Evolutionary conservation across 352 stramenopile genomes (phyloP).

Genomic region (Pythium phragmitis): DNA sequence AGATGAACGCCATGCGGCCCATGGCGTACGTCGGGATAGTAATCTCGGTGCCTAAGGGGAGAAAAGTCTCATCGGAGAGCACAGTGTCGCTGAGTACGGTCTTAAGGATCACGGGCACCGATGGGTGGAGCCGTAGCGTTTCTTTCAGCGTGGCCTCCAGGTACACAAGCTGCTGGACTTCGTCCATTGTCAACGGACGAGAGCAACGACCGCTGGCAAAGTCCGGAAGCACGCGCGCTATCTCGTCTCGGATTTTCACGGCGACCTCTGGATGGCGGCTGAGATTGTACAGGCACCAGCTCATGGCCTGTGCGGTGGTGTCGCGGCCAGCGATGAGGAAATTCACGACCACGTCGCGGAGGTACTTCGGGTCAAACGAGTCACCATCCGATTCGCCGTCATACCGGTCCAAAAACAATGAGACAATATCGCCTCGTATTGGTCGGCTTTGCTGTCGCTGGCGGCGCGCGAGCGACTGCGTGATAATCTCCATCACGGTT

Average conservation of each 20-base stretch:
- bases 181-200: conserved; percentile 35
- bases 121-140: conserved; percentile 41
- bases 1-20: conserved; percentile 31
- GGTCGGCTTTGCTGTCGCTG: conserved; percentile 16
- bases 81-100: conserved; percentile 26
- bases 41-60: conserved; percentile 21
- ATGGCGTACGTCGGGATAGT: conserved; percentile 33
- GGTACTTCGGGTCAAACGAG: conserved; percentile 38
- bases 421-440: conserved; percentile 34
- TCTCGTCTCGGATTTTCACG: conserved; percentile 44
- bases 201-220: conserved; percentile 4
- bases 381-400: conserved; percentile 18
- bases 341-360: conserved; percentile 77
- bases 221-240: conserved; percentile 31
- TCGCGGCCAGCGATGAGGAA: conserved; percentile 83
- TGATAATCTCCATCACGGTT: conserved; percentile 46
- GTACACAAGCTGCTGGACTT: conserved; percentile 45
- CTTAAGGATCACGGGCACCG: conserved; percentile 38
- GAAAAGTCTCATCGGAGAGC: conserved; percentile 34
- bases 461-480: conserved; percentile 30
- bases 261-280: conserved; percentile 46
- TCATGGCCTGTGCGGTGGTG: conserved; percentile 69
- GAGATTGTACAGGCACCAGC: conserved; percentile 74
- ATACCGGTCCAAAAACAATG: conserved; percentile 46
- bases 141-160: conserved; percentile 47